These are phyloP conservation scores for Penicillium herquei DNA, from an alignment of 495 filamentous ascomycete genomes.

Conservation along the genomic window DNA sequence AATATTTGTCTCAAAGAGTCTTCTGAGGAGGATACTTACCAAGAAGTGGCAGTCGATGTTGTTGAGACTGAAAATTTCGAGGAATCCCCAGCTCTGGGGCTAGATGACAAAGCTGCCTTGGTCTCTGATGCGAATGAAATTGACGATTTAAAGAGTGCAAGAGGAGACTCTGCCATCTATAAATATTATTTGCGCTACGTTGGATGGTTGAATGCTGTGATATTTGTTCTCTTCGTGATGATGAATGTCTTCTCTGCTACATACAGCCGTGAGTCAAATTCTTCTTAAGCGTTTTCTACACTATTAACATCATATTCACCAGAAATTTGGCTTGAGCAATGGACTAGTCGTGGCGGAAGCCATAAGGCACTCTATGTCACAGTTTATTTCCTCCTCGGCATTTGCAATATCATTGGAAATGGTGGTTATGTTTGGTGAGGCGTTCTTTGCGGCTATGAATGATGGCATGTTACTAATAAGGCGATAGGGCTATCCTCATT, in stretches of 20 bases:
- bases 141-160: neutral
- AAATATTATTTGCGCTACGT: neutral
- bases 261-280: neutral
- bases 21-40: neutral
- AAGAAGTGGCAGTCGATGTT: neutral
- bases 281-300: neutral
- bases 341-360: neutral
- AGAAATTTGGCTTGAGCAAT: constrained; percentile 1
- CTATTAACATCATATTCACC: neutral
- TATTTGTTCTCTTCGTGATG: neutral
- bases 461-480: neutral
- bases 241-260: neutral
- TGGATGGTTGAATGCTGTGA: neutral
- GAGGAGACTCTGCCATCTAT: neutral
- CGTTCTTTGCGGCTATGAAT: neutral
- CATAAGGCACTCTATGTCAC: constrained; percentile 4
- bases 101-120: neutral
- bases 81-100: neutral
- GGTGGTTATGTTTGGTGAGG: neutral
- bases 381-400: neutral
- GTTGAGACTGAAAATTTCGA: neutral
- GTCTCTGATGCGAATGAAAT: neutral
- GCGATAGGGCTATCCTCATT: neutral
- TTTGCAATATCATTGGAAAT: neutral
- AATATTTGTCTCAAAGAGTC: neutral